Evolutionary conservation across 352 stramenopile genomes (phyloP).

Genomic region (Phytophthora idaei): DNA sequence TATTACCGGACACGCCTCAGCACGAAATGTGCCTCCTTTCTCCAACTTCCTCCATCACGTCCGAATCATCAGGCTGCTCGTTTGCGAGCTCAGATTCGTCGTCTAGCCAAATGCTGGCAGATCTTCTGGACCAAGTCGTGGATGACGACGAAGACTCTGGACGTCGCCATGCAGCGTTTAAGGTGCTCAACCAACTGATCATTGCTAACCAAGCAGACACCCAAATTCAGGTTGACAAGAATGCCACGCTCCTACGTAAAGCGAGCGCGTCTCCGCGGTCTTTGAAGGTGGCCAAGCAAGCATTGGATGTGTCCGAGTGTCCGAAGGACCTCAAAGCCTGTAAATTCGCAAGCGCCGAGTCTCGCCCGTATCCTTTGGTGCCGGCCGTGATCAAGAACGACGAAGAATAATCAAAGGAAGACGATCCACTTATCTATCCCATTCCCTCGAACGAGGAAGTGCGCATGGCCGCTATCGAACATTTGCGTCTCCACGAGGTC

Average conservation of each 20-base stretch:
- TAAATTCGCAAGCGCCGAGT: slow-evolving; percentile 29
- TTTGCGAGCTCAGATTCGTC: slow-evolving; percentile 6
- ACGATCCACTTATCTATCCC: slow-evolving; percentile 23
- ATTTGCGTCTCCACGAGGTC: slow-evolving; percentile 26
- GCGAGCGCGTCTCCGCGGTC: background rate
- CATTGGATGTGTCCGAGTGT: slow-evolving; percentile 24
- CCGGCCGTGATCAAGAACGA: slow-evolving; percentile 3
- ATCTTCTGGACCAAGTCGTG: slow-evolving; percentile 19
- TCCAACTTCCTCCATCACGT: slow-evolving; percentile 1
- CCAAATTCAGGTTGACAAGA: slow-evolving; percentile 12
- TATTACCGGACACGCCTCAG: slow-evolving; percentile 1
- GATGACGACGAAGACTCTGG: slow-evolving; percentile 7
- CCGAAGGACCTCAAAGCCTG: slow-evolving; percentile 24
- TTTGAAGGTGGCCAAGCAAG: slow-evolving; percentile 6
- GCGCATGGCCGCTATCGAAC: slow-evolving; percentile 34
- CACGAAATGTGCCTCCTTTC: background rate
- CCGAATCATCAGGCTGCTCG: slow-evolving; percentile 3
- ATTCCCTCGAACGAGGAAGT: slow-evolving; percentile 36
- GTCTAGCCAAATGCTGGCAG: slow-evolving; percentile 20
- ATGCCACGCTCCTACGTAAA: slow-evolving; percentile 8
- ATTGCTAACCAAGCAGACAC: slow-evolving; percentile 14
- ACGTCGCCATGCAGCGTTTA: slow-evolving; percentile 18
- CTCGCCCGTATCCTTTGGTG: slow-evolving; percentile 32
- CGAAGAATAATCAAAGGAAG: slow-evolving; percentile 1
- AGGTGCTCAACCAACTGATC: slow-evolving; percentile 30